These are phyloP conservation scores for Scheffersomyces insectosa DNA, from an alignment of 1,139 yeast genomes.

Conservation along the genomic window DNA sequence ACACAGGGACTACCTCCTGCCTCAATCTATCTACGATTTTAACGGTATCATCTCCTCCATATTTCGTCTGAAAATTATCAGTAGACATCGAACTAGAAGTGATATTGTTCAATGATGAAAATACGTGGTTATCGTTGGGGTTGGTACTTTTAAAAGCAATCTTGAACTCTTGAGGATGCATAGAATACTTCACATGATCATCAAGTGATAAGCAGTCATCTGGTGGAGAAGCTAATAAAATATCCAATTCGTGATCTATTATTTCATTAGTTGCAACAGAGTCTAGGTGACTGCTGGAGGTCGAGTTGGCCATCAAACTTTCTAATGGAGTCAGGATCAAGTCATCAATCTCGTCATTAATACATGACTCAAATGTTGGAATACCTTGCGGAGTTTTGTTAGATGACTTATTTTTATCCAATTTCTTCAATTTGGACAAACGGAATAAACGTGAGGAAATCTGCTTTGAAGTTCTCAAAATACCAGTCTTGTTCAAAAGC, in stretches of 20 bases:
- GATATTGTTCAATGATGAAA: constrained; percentile 8
- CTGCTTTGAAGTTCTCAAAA: constrained; percentile 41
- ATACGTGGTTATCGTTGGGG: constrained; percentile 6
- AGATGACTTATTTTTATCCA: constrained; percentile 15
- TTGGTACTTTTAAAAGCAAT: constrained; percentile 5
- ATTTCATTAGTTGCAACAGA: constrained; percentile 16
- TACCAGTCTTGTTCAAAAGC: constrained; percentile 40
- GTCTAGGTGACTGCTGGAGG: constrained; percentile 8
- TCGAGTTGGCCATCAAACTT: constrained; percentile 6
- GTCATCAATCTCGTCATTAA: constrained; percentile 11
- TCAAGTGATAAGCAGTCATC: neutral
- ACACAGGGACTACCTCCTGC: constrained; percentile 10
- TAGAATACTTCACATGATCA: constrained; percentile 4
- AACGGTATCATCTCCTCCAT: neutral
- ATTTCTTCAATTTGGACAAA: constrained; percentile 17
- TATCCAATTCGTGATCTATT: constrained; percentile 16
- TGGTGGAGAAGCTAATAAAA: constrained; percentile 16
- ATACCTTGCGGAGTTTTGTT: constrained; percentile 4
- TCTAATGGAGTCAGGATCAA: constrained; percentile 16
- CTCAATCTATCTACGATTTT: constrained; percentile 7
- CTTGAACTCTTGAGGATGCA: constrained; percentile 8
- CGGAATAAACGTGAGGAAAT: constrained; percentile 32
- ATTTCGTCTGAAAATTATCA: constrained; percentile 1
- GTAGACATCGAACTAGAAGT: constrained; percentile 3
- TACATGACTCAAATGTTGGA: neutral